Evolutionary conservation across 192 early-diverging fungal species (phyloP).

Genomic region (Entomortierella chlamydospora): DNA sequence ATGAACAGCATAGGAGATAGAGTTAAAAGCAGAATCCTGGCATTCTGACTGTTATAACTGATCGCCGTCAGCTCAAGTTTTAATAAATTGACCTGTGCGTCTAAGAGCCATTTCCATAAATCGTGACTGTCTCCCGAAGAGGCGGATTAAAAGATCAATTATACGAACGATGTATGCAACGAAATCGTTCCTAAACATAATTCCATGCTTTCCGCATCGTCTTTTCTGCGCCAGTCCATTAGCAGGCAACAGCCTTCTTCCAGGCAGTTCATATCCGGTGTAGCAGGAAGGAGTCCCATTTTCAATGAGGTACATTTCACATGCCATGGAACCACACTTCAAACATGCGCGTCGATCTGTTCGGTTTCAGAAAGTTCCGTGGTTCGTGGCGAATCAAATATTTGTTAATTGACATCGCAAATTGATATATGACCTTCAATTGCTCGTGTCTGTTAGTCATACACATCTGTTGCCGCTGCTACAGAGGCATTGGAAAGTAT

Average conservation of each 20-base stretch:
- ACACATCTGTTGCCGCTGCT: slow-evolving; percentile 22
- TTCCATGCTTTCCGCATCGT: slow-evolving; percentile 1
- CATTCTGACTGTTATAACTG: too few species aligned
- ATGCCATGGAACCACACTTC: neutral
- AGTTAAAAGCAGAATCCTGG: too few species aligned
- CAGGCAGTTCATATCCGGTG: neutral
- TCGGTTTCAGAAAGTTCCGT: neutral
- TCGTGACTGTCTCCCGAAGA: neutral
- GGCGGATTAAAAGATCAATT: too few species aligned
- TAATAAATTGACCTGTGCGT: too few species aligned
- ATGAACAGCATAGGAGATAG: too few species aligned
- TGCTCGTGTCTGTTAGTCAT: slow-evolving; percentile 1
- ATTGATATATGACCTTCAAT: neutral
- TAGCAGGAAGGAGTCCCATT: neutral
- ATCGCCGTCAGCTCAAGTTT: too few species aligned
- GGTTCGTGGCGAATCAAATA: neutral
- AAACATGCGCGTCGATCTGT: too few species aligned
- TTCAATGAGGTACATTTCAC: slow-evolving; percentile 31
- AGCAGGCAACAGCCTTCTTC: neutral
- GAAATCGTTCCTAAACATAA: too few species aligned
- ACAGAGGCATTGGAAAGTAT: slow-evolving; percentile 40
- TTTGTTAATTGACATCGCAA: neutral
- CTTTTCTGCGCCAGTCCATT: neutral
- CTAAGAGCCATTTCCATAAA: too few species aligned
- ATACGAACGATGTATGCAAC: too few species aligned